Percentiles rank a stretch among this genome's conserved stretches.
These are phyloP conservation scores for Cladophialophora immunda DNA, from an alignment of 2,329 filamentous ascomycete species.

Conservation along the genomic window DNA sequence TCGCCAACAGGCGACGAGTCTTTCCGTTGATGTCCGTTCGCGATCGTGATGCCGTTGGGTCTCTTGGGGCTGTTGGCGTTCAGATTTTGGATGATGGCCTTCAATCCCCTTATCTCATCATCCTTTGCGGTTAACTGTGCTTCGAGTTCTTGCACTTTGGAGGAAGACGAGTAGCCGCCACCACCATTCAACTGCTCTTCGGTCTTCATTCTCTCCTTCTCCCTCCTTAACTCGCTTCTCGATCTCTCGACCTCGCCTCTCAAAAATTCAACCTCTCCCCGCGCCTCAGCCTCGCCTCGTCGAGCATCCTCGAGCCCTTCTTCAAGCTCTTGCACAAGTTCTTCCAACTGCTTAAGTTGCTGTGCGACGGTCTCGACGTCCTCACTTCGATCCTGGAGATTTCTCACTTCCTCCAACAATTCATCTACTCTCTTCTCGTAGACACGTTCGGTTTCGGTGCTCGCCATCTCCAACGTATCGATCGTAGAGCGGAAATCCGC, in stretches of 20 bases:
- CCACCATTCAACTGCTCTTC: constrained; percentile 42
- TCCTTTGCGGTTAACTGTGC: constrained; percentile 83
- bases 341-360: constrained; percentile 94
- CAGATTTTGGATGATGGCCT: constrained; percentile 96
- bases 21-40: constrained; percentile 34
- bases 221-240: constrained; percentile 83
- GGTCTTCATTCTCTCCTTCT: constrained; percentile 81
- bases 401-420: constrained; percentile 81
- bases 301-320: constrained; percentile 95
- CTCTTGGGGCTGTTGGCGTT: constrained; percentile 63
- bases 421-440: constrained; percentile 73
- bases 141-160: constrained; percentile 38
- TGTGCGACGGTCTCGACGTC: constrained; percentile 91
- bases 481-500: constrained; percentile 97
- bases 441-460: constrained; percentile 90
- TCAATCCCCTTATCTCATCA: constrained; percentile 95
- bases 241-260: constrained; percentile 93
- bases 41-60: constrained; percentile 33
- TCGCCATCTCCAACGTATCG: constrained; percentile 93
- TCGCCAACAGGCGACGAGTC: constrained; percentile 22
- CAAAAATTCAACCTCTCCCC: constrained; percentile 94
- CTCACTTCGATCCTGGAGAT: constrained; percentile 77
- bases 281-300: constrained; percentile 91
- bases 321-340: constrained; percentile 94
- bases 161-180: constrained; percentile 35